These are phyloP conservation scores for Saitozyma podzolica DNA, from an alignment of 768 basidiomycete genomes.

Conservation along the genomic window DNA sequence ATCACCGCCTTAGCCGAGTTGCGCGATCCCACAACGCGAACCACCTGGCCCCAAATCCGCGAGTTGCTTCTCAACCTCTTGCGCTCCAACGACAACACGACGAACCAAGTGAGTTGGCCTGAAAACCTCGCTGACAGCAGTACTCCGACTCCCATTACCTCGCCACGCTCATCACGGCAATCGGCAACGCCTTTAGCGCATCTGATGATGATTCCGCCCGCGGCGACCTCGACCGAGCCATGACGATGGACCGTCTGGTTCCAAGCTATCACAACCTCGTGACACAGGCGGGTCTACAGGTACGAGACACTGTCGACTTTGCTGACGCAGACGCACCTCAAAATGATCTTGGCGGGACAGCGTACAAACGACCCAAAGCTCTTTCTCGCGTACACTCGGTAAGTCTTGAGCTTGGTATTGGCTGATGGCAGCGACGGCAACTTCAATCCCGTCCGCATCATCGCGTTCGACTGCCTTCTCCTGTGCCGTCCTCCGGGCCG, in stretches of 20 bases:
- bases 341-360: conserved; percentile 26
- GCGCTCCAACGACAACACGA: conserved; percentile 92
- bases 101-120: conserved; percentile 57
- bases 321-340: conserved; percentile 26
- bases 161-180: conserved; percentile 76
- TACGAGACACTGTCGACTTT: conserved; percentile 52
- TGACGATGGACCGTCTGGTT: conserved; percentile 90
- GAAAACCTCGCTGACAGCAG: conserved; percentile 53
- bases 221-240: conserved; percentile 77
- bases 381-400: conserved; percentile 82
- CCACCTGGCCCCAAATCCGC: conserved; percentile 79
- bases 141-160: conserved; percentile 90
- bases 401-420: not conserved
- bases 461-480: conserved; percentile 86
- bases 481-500: conserved; percentile 83
- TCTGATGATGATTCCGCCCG: conserved; percentile 39
- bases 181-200: conserved; percentile 76
- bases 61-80: conserved; percentile 88
- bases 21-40: conserved; percentile 70
- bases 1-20: conserved; percentile 82
- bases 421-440: conserved; percentile 69
- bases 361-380: conserved; percentile 47
- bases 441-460: conserved; percentile 82
- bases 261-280: conserved; percentile 93
- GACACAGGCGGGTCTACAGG: conserved; percentile 86